Base-by-base conservation (phyloP, 148 eudicot genomes). In the Spergularia bocconei region DNA sequence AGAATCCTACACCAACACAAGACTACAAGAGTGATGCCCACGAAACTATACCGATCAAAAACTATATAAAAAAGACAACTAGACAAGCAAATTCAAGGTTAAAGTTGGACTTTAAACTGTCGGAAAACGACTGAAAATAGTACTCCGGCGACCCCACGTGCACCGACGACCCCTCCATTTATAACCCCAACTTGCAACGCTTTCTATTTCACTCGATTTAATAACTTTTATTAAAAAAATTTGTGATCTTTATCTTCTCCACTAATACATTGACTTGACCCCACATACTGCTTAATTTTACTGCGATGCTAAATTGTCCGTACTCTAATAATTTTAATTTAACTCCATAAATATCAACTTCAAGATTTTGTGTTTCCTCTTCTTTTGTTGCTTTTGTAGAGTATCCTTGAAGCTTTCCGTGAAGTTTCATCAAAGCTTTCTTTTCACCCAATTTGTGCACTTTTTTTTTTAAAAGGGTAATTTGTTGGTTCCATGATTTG, bases 61-160 rank as follows among this genome's bases (percentile, higher is more conserved):
- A 58, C 5, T 7, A 15, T 19, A 58, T 7, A 19, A 11, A 5
- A 58, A 10, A n/a, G 20, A 19, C 21, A 57, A 4, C 7, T 1
- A 17, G 6, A 9, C 21, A 7, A n/a, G 62, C 23, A 58, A 58
- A 58, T 58, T 58, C 25, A 58, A 58, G 62, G 9, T 58, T 8
- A 20, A 58, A 58, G 25, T 58, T 58, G 62, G 62, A 58, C 62
- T 20, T 0, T 17, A 58, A 58, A 21, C 9, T 9, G 20, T 58
- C 25, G 48, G 62, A 58, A 58, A 58, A 19, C 10, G 62, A 19
- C 62, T 19, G 62, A 58, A 58, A 58, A n/a, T 15, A 8, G n/a
- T 41, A 39, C 11, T 15, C 69, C 20, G 50, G 69, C 2, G 11
- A 44, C 48, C 48, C 71, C 57, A 68, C 71, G 71, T 68, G 56